Percentiles rank a stretch among this genome's conserved stretches.
Evolutionary conservation across 139 green algal species (phyloP).

Genomic region (Penium margaritaceum): DNA sequence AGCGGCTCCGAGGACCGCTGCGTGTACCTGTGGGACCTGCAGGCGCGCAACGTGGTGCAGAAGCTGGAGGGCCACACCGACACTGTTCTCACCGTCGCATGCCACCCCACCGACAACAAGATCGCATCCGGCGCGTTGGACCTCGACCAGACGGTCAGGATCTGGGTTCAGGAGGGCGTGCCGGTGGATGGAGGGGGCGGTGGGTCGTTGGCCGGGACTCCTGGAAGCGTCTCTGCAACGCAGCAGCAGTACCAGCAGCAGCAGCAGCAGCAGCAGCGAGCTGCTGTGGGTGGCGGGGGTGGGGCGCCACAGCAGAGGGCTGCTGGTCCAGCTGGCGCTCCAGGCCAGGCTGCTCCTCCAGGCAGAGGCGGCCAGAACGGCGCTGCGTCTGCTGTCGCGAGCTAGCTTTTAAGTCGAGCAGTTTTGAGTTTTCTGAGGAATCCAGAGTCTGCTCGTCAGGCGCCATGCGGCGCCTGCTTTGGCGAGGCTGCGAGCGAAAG

Average conservation of each 20-base stretch:
- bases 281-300: background rate
- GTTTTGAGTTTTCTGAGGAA: no score
- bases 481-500: no score
- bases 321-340: background rate
- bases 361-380: no score
- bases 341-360: background rate
- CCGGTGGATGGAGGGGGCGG: background rate
- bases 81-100: constrained; percentile 42
- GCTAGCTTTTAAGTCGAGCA: no score
- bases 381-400: no score
- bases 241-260: no score
- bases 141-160: constrained; percentile 40
- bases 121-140: constrained; percentile 47
- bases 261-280: no score
- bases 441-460: no score
- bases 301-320: background rate
- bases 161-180: constrained; percentile 42
- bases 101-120: constrained; percentile 41
- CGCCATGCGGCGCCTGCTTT: no score
- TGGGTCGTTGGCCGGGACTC: background rate
- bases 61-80: constrained; percentile 37
- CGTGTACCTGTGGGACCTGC: constrained; percentile 74
- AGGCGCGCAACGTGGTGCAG: constrained; percentile 45
- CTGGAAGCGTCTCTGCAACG: background rate
- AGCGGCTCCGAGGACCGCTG: constrained; percentile 73